Percentiles rank a stretch among this genome's conserved stretches.
phyloP scores from a whole-genome alignment of 768 basidiomycete species.

The Kwoniella sp. region DNA sequence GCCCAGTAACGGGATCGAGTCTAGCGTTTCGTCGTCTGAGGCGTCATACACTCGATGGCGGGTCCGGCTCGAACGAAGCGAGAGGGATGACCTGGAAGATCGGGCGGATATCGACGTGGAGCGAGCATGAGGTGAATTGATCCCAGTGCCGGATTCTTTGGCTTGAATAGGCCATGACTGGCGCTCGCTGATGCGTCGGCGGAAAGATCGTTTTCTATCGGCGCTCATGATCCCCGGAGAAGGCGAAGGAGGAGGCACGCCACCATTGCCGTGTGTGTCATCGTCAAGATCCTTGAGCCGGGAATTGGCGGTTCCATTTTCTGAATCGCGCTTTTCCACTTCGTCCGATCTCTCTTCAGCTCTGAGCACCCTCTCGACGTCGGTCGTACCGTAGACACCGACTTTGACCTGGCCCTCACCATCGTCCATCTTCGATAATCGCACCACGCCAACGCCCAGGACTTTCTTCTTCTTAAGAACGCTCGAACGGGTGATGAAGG shows the following conservation, averaged over 20 bases:
- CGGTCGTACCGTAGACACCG: constrained; percentile 29
- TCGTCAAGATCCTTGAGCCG: no score
- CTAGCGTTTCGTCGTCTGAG: neutral
- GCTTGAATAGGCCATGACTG: constrained; percentile 5
- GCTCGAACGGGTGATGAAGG: constrained; percentile 32
- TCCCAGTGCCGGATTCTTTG: neutral
- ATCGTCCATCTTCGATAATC: constrained; percentile 33
- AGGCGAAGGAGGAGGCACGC: neutral
- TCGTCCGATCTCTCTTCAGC: constrained; percentile 8
- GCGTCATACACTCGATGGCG: neutral
- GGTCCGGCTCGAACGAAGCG: neutral
- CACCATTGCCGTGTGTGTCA: no score
- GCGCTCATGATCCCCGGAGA: neutral
- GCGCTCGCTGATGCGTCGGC: constrained; percentile 1
- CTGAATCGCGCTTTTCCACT: neutral
- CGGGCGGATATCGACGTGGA: constrained; percentile 1
- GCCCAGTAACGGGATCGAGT: constrained; percentile 16
- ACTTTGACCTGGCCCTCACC: neutral
- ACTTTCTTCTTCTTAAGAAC: constrained; percentile 49
- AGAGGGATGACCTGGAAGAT: constrained; percentile 4
- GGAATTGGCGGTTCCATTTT: neutral
- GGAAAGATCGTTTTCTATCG: constrained; percentile 10
- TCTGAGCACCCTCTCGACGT: constrained; percentile 44
- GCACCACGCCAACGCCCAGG: constrained; percentile 44
- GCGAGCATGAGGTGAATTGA: constrained; percentile 4